phyloP scores from a whole-genome alignment of 345 rosid species.

The Linum usitatissimum region DNA sequence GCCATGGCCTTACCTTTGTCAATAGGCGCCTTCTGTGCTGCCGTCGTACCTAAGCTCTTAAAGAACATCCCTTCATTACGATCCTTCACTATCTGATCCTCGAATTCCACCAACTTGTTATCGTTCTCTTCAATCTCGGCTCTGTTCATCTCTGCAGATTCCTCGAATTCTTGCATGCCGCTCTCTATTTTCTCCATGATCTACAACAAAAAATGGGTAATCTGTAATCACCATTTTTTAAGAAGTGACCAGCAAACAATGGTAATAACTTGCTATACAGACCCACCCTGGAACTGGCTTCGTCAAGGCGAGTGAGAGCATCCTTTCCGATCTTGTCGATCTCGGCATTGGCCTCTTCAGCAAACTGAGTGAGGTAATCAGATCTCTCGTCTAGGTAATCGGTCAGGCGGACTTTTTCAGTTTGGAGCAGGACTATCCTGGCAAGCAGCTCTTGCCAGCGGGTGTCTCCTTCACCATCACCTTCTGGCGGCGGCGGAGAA shows the following conservation, averaged over 20 bases:
- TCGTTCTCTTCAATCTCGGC: constrained; percentile 60
- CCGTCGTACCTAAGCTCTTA: constrained; percentile 35
- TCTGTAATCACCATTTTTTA: not conserved
- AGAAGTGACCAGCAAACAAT: not conserved
- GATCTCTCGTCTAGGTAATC: constrained; percentile 74
- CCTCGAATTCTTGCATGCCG: constrained; percentile 79
- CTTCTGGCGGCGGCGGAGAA: constrained; percentile 21
- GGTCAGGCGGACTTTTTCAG: constrained; percentile 76
- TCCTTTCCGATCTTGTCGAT: constrained; percentile 84
- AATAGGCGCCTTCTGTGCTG: constrained; percentile 28
- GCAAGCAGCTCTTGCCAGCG: constrained; percentile 73
- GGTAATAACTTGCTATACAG: constrained; percentile 10
- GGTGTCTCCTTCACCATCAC: constrained; percentile 42
- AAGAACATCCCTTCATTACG: constrained; percentile 84
- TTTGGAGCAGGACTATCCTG: constrained; percentile 71
- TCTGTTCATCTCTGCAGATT: constrained; percentile 54
- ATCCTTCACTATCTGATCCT: constrained; percentile 55
- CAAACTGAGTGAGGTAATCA: constrained; percentile 64
- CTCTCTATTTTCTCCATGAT: constrained; percentile 73
- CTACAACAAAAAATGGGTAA: constrained; percentile 31
- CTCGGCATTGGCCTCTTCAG: constrained; percentile 75
- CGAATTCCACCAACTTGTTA: constrained; percentile 48
- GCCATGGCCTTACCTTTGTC: constrained; percentile 44
- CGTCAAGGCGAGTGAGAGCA: constrained; percentile 77
- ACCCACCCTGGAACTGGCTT: constrained; percentile 93